These are phyloP conservation scores for Acer campestre DNA, from an alignment of 345 rosid species.

Conservation along the genomic window DNA sequence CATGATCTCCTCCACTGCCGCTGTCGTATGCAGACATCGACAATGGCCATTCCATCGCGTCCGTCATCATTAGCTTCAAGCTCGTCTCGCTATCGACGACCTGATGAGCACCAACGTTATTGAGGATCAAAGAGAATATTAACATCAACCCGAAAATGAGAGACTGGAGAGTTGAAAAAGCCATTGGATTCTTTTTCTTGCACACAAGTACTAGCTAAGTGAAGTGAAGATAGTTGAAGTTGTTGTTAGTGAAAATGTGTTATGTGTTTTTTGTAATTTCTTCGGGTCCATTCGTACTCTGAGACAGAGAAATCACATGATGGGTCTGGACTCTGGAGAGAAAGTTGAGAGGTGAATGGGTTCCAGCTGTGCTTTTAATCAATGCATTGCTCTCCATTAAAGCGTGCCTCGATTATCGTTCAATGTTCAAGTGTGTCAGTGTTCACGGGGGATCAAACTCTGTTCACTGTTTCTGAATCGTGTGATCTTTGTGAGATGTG, in stretches of 20 bases:
- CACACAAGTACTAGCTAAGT: neutral
- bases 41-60: slow-evolving; percentile 61
- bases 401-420: slow-evolving; percentile 36
- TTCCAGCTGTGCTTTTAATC: slow-evolving; percentile 54
- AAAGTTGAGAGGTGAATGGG: slow-evolving; percentile 36
- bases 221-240: neutral
- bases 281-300: neutral
- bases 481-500: neutral
- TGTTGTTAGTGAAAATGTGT: neutral
- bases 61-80: slow-evolving; percentile 35
- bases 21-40: slow-evolving; percentile 34
- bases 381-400: slow-evolving; percentile 36
- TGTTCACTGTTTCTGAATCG: neutral
- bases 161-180: slow-evolving; percentile 20
- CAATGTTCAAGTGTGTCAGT: neutral
- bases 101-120: slow-evolving; percentile 27
- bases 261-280: too few relatives aligned
- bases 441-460: neutral
- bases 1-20: slow-evolving; percentile 19
- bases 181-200: slow-evolving; percentile 17
- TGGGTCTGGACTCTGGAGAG: neutral
- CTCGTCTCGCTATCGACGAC: slow-evolving; percentile 31
- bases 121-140: neutral
- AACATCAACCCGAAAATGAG: slow-evolving; percentile 23
- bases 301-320: slow-evolving; percentile 32